phyloP scores from a whole-genome alignment of 129 eudicot species.

The Daucus carota region DH1_v3.0 NC_030382.2:42962001-42962500 shows the following conservation, averaged over 20 bases:
- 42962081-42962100: background rate
- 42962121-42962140: background rate
- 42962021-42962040: conserved; percentile 42
- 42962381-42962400: conserved; percentile 64
- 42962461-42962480: background rate
- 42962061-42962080: conserved; percentile 40
- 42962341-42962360: background rate
- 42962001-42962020: conserved; percentile 53
- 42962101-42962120: background rate
- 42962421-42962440: conserved; percentile 91
- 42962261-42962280: background rate
- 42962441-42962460: conserved; percentile 94
- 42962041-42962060: conserved; percentile 45
- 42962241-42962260: background rate
- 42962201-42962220: too few species aligned
- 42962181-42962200: background rate
- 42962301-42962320: too few species aligned
- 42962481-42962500: background rate
- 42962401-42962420: conserved; percentile 79
- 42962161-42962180: background rate
- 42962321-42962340: background rate
- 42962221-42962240: too few species aligned
- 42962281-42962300: too few species aligned
- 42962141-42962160: background rate
- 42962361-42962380: conserved; percentile 16